phyloP scores from a whole-genome alignment of 257 asterid genomes.

The Salvia rosmarinus region DNA sequence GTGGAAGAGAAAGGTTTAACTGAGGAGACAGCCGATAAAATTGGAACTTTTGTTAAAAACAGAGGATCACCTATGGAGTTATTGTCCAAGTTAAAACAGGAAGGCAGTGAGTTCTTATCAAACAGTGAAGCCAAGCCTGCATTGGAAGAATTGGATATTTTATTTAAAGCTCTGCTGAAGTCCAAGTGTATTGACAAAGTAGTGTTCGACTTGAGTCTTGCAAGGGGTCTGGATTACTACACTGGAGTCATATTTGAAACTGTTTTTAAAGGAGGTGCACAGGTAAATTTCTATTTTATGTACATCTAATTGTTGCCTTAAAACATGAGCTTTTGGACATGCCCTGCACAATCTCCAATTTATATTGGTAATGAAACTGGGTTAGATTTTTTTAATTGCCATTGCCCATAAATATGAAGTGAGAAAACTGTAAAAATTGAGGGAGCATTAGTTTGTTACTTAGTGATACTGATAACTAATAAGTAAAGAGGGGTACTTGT shows the following conservation, averaged over 20 bases:
- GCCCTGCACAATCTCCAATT: background rate
- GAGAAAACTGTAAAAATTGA: background rate
- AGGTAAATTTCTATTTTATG: conserved; percentile 47
- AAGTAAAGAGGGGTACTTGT: background rate
- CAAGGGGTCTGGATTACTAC: conserved; percentile 97
- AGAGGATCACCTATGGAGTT: conserved; percentile 87
- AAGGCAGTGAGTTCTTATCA: conserved; percentile 67
- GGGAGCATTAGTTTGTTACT: background rate
- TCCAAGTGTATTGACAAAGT: conserved; percentile 71
- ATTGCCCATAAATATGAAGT: background rate
- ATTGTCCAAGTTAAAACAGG: conserved; percentile 59
- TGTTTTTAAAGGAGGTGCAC: conserved; percentile 82
- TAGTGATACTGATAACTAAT: background rate
- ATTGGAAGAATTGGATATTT: conserved; percentile 75
- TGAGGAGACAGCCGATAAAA: conserved; percentile 71
- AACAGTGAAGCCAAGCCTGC: conserved; percentile 72
- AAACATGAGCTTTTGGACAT: background rate
- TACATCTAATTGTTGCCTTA: background rate
- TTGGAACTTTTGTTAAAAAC: conserved; percentile 78
- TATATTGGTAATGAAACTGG: background rate
- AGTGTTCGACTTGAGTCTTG: conserved; percentile 94
- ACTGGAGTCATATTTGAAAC: conserved; percentile 97
- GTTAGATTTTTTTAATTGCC: background rate
- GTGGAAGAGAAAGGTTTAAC: conserved; percentile 91
- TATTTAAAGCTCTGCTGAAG: conserved; percentile 73